These are phyloP conservation scores for Saraca asoca DNA, from an alignment of 331 rosid genomes.

Conservation along the genomic window DNA sequence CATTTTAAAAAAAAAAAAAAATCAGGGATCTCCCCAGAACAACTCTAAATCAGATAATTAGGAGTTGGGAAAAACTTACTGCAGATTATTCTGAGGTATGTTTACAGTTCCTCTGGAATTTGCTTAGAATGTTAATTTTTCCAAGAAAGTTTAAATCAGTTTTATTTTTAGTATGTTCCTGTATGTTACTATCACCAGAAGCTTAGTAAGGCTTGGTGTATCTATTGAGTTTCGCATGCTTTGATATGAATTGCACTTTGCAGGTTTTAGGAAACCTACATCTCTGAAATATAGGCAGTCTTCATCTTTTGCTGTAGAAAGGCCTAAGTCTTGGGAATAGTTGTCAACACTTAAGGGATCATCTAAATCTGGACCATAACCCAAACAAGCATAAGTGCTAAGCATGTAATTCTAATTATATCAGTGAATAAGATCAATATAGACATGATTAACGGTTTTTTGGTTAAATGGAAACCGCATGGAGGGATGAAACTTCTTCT, in stretches of 20 bases:
- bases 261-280: background rate
- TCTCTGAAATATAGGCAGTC: background rate
- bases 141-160: background rate
- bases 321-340: background rate
- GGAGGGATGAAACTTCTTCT: background rate
- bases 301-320: slow-evolving; percentile 14
- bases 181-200: slow-evolving; percentile 10
- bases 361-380: background rate
- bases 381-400: background rate
- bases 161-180: too few species aligned
- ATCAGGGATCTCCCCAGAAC: slow-evolving; percentile 76
- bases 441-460: background rate
- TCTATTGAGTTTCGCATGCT: slow-evolving; percentile 7
- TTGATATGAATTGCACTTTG: slow-evolving; percentile 3
- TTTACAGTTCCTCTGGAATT: slow-evolving; percentile 24
- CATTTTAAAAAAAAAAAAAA: slow-evolving; percentile 22
- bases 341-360: slow-evolving; percentile 9
- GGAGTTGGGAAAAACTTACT: slow-evolving; percentile 69
- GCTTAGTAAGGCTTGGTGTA: background rate
- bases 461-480: background rate
- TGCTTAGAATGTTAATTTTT: slow-evolving; percentile 28
- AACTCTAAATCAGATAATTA: slow-evolving; percentile 59
- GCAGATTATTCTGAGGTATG: slow-evolving; percentile 67
- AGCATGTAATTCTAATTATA: background rate
- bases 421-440: background rate